Conservation (phyloP, 2,329 filamentous ascomycete species). For the Aspergillus pseudotamarii region DNA sequence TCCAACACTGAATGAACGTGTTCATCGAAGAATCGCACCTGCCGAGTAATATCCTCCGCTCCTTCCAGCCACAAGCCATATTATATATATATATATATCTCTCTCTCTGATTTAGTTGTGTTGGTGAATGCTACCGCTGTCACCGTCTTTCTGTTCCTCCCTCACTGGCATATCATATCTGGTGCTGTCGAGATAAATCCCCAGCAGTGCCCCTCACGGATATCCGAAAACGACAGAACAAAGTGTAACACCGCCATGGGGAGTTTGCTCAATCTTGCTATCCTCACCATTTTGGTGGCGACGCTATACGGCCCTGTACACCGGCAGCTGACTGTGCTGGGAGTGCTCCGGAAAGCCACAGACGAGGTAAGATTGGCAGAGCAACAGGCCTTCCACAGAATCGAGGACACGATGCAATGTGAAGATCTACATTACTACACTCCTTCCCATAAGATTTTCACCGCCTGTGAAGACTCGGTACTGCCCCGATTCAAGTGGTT, state of each 20-base stretch:
- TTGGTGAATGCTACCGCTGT: neutral
- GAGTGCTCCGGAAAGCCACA: conserved; percentile 25
- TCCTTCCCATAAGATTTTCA: conserved; percentile 54
- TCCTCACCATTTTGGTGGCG: conserved; percentile 24
- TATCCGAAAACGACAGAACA: neutral
- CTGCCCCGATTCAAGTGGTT: conserved; percentile 55
- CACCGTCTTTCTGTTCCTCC: neutral
- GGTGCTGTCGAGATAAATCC: neutral
- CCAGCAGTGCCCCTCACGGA: neutral
- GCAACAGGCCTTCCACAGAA: conserved; percentile 40
- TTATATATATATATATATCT: no score
- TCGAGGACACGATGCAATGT: conserved; percentile 59
- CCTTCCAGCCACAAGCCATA: neutral
- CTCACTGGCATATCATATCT: neutral
- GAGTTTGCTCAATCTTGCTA: conserved; percentile 21
- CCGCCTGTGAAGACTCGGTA: conserved; percentile 56
- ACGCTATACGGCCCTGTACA: conserved; percentile 21
- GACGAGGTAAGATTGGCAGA: conserved; percentile 29
- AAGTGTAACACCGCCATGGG: conserved; percentile 21
- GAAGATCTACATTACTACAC: conserved; percentile 63
- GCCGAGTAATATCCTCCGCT: neutral
- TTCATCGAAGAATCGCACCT: neutral
- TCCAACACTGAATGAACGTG: neutral
- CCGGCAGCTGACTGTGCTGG: conserved; percentile 26
- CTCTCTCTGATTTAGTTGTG: neutral